Conservation (phyloP, 2,329 filamentous ascomycete species). For the Cytospora piceicola region DNA sequence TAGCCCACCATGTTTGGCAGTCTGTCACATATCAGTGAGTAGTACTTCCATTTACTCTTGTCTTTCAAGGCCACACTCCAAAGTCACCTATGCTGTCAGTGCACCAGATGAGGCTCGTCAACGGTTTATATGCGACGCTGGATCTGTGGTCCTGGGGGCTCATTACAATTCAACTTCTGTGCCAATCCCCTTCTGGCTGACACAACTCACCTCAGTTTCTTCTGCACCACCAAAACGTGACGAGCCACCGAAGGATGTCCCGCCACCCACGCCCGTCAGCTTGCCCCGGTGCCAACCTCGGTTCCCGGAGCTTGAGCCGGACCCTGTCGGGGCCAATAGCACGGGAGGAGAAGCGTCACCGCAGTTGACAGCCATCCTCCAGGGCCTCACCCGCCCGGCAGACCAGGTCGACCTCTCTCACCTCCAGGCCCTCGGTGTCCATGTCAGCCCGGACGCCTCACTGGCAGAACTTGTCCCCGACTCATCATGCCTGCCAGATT, state of each 20-base stretch:
- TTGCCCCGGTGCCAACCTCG: conserved; percentile 51
- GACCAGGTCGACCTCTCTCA: conserved; percentile 52
- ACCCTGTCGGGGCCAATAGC: conserved; percentile 7
- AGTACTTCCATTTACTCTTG: neutral
- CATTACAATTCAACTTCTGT: neutral
- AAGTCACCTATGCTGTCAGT: conserved; percentile 9
- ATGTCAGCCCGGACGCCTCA: conserved; percentile 56
- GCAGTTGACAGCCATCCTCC: conserved; percentile 55
- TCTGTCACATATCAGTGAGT: conserved; percentile 47
- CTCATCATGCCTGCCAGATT: conserved; percentile 55
- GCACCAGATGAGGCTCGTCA: conserved; percentile 9
- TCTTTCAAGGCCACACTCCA: neutral
- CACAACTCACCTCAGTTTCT: conserved; percentile 20
- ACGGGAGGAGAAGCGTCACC: conserved; percentile 32
- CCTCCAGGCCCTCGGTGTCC: conserved; percentile 61
- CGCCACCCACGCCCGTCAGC: conserved; percentile 58
- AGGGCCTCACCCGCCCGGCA: conserved; percentile 56
- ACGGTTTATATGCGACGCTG: neutral
- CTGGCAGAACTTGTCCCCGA: conserved; percentile 58
- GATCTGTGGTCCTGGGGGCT: neutral
- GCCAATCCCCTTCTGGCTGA: conserved; percentile 22
- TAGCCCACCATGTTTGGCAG: conserved; percentile 48
- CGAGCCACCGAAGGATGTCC: conserved; percentile 53
- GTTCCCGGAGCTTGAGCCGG: conserved; percentile 26
- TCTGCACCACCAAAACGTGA: conserved; percentile 31